Conservation (phyloP, 352 stramenopile genomes). For the Globisporangium mamillatum region DNA sequence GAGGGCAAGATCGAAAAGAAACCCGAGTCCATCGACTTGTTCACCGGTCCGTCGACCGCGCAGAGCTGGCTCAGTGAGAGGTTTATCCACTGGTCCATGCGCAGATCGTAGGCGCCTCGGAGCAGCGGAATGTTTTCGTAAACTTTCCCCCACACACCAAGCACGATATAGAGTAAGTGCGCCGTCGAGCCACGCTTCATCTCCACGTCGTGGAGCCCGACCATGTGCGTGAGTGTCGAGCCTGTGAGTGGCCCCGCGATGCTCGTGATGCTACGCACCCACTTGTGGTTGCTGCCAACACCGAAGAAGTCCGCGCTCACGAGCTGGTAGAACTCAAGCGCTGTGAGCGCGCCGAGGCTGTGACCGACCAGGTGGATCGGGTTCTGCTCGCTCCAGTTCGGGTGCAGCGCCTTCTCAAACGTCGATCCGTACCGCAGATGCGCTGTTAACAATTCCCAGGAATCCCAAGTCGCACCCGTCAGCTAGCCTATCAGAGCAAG, state of each 20-base stretch:
- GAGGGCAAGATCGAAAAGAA: not conserved
- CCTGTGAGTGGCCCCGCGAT: slow-evolving; percentile 60
- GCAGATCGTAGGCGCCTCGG: slow-evolving; percentile 33
- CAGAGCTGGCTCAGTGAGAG: not conserved
- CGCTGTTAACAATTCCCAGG: not conserved
- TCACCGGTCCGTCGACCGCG: not conserved
- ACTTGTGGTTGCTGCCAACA: slow-evolving; percentile 50
- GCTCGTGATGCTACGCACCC: slow-evolving; percentile 57
- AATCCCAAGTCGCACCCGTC: not conserved
- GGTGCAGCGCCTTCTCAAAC: slow-evolving; percentile 29
- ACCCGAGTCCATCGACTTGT: slow-evolving; percentile 2
- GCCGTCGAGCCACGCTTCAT: slow-evolving; percentile 28
- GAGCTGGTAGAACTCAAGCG: slow-evolving; percentile 72
- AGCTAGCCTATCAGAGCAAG: not conserved
- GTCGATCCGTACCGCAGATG: slow-evolving; percentile 49
- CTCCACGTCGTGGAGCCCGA: slow-evolving; percentile 31
- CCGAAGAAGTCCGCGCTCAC: slow-evolving; percentile 52
- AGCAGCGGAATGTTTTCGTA: slow-evolving; percentile 38
- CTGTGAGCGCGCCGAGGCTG: slow-evolving; percentile 62
- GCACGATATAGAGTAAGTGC: slow-evolving; percentile 38
- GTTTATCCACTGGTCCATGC: slow-evolving; percentile 56
- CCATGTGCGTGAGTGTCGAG: slow-evolving; percentile 47
- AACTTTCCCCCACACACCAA: slow-evolving; percentile 43
- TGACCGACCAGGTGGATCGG: slow-evolving; percentile 61
- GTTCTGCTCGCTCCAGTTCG: slow-evolving; percentile 44